Evolutionary conservation across 2,329 filamentous ascomycete genomes (phyloP), one percentile per base, ranked within the genome.

Genomic region (Mariannaea sp.): DNA sequence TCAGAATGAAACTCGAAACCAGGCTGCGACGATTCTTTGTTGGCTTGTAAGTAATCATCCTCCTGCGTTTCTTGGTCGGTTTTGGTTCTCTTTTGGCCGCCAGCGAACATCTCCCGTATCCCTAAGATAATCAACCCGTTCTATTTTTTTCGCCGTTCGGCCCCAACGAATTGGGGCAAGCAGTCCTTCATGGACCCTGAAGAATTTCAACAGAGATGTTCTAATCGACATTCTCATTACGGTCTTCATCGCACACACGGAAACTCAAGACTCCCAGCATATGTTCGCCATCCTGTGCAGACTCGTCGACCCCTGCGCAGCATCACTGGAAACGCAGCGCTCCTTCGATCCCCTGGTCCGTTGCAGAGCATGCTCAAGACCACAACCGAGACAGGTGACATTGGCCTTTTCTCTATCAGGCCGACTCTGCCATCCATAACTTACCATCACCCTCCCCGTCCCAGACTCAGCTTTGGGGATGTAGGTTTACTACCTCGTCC

Each of bases 361-460:
- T 70, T 86, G n/a, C 79, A 84, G 60, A 80, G 82, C 66, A 86
- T 87, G 84, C 73, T 87, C 53, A 86, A 82, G 70, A 86, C 80
- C 3, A 85, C 81, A 1, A 86, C 83, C 1, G 84, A 87, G 64
- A 85, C 83, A 7, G 83, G 84, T n/a, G 82, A 87, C 59, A 83
- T 85, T 59, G 83, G 82, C 4, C 70, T 81, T 43, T 86, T 85
- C 66, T 83, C 80, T 45, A 82, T 84, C 59, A 76, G 61, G 29
- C 60, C 63, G 3, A 46, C 57, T 30, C 26, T 56, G 8, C 70
- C 73, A 10, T 69, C 70, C 5, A 67, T 68, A 9, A 62, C 68
- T 7, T 68, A 68, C 43, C 66, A 68, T 30, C 63, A 65, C 6
- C 56, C 59, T 10, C 59, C 67, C 53, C 68, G 68, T 14, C 50